phyloP scores from a whole-genome alignment of 176 grass and related monocot species.

The Rhipidocladum racemiflorum region DNA sequence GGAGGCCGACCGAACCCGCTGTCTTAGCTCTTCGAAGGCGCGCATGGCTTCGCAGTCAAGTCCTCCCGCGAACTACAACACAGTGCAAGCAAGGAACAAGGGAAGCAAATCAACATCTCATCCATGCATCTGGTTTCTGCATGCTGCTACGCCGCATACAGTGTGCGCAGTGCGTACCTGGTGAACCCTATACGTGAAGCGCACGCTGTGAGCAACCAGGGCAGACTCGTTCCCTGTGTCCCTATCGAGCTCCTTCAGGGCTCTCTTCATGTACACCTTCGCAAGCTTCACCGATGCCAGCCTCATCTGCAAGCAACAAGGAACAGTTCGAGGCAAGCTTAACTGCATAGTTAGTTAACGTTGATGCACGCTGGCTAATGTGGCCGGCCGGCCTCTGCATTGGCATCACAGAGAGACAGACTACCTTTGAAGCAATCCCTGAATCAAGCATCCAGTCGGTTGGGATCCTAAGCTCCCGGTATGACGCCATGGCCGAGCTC shows the following conservation, averaged over 20 bases:
- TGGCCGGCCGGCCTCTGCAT: not conserved
- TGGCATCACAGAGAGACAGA: not conserved
- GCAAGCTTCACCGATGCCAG: conserved; percentile 71
- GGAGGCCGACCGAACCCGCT: conserved; percentile 23
- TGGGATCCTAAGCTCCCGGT: conserved; percentile 78
- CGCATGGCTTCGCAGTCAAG: conserved; percentile 30
- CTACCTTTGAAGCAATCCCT: conserved; percentile 71
- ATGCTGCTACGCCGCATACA: too few relatives aligned
- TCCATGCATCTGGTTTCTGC: not conserved
- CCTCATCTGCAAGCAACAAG: conserved; percentile 52
- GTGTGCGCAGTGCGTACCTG: conserved; percentile 28
- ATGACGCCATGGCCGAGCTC: conserved; percentile 45
- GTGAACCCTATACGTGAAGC: conserved; percentile 79
- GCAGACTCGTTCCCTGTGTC: conserved; percentile 53
- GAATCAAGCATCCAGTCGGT: conserved; percentile 94
- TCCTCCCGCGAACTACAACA: conserved; percentile 39
- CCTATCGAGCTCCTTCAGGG: conserved; percentile 64
- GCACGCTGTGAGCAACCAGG: conserved; percentile 71
- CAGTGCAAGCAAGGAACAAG: not conserved
- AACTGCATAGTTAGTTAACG: not conserved
- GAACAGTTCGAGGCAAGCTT: not conserved
- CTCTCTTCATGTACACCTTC: conserved; percentile 76
- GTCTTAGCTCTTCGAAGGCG: conserved; percentile 64
- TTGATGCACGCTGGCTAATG: not conserved
- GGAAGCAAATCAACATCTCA: not conserved